A percentile compares a stretch with the other conserved stretches of the same genome.
These are phyloP conservation scores for Agroathelia rolfsii DNA, from an alignment of 1,284 basidiomycete genomes.

Conservation along the genomic window DNA sequence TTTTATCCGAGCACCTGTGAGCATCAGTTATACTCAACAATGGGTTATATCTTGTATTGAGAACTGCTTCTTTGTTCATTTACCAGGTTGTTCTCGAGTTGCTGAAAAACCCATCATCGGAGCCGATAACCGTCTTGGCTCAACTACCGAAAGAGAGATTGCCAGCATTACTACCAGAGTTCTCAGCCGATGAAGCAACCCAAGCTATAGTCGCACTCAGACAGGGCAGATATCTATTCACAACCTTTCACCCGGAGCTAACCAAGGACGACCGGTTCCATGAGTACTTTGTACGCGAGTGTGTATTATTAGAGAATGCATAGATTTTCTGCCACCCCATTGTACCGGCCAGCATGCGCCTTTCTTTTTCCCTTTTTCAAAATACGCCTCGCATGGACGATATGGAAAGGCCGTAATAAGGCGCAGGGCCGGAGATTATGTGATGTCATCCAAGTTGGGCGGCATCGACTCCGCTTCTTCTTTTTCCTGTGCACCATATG, in stretches of 20 bases:
- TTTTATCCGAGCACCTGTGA: conserved; percentile 91
- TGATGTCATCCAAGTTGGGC: too few relatives aligned
- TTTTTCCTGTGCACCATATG: conserved; percentile 77
- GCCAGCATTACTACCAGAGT: conserved; percentile 35
- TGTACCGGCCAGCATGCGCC: too few relatives aligned
- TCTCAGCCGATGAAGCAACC: conserved; percentile 30
- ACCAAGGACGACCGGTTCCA: conserved; percentile 85
- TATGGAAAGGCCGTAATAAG: too few relatives aligned
- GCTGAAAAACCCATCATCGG: conserved; percentile 27
- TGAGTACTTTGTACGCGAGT: conserved; percentile 71
- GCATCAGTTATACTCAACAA: conserved; percentile 23
- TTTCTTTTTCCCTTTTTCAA: too few relatives aligned
- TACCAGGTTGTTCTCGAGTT: conserved; percentile 55
- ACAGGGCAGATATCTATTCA: conserved; percentile 79
- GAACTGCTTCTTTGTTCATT: conserved; percentile 12
- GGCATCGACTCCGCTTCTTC: too few relatives aligned
- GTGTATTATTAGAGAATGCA: too few relatives aligned
- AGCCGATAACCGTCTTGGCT: conserved; percentile 59
- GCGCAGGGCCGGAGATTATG: too few relatives aligned
- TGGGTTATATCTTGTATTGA: conserved; percentile 6
- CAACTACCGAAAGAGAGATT: conserved; percentile 55
- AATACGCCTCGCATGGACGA: too few relatives aligned
- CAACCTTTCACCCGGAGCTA: conserved; percentile 93
- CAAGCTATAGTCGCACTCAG: conserved; percentile 76
- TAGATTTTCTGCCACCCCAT: too few relatives aligned